Evolutionary conservation across 208 protist species (phyloP).

Genomic region (Leishmania guyanensis): DNA sequence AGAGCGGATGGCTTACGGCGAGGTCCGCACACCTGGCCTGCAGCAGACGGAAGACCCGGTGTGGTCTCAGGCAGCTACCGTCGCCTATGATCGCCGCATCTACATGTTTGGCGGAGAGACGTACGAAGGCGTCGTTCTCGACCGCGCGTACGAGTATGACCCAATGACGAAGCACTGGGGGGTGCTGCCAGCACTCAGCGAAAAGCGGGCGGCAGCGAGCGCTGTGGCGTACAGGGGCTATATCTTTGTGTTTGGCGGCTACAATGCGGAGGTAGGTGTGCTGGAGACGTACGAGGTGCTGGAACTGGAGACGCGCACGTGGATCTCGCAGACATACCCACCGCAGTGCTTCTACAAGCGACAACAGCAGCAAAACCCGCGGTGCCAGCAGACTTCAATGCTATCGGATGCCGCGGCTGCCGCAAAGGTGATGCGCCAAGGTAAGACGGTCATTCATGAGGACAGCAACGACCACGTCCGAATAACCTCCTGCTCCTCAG

Average conservation of each 20-base stretch:
- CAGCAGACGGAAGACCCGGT: slow-evolving; percentile 36
- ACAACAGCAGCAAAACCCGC: background rate
- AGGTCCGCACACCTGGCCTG: slow-evolving; percentile 38
- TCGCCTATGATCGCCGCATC: slow-evolving; percentile 38
- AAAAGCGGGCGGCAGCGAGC: slow-evolving; percentile 38
- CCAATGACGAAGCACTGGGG: slow-evolving; percentile 39
- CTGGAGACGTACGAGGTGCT: slow-evolving; percentile 55
- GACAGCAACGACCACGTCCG: background rate
- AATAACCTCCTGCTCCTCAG: background rate
- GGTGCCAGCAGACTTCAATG: background rate
- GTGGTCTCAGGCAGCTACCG: slow-evolving; percentile 42
- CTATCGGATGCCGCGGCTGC: background rate
- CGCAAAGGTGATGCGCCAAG: background rate
- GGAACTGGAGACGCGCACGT: slow-evolving; percentile 32
- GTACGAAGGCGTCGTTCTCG: slow-evolving; percentile 47
- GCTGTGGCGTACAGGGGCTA: slow-evolving; percentile 26
- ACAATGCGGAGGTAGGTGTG: slow-evolving; percentile 36
- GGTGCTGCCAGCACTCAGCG: slow-evolving; percentile 33
- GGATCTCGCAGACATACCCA: slow-evolving; percentile 23
- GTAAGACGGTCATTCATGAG: background rate
- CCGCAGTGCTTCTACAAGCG: slow-evolving; percentile 14
- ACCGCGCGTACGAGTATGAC: slow-evolving; percentile 45
- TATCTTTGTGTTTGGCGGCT: slow-evolving; percentile 58
- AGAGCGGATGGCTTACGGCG: slow-evolving; percentile 37
- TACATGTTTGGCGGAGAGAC: slow-evolving; percentile 56